These are phyloP conservation scores for Tolypocladium ovalisporum DNA, from an alignment of 2,329 filamentous ascomycete species.

Conservation along the genomic window DNA sequence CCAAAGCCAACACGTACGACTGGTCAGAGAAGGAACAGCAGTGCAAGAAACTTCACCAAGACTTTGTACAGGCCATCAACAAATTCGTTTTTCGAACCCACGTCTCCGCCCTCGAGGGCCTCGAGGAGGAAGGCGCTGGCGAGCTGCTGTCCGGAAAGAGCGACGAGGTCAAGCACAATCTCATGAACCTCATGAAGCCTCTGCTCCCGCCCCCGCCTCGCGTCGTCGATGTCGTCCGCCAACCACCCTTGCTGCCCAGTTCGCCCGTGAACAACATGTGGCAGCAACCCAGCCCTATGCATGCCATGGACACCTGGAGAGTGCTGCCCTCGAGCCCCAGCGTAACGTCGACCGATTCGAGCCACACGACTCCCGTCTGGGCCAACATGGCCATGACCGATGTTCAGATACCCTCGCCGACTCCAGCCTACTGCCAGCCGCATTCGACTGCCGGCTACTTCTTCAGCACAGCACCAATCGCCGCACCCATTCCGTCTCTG, in stretches of 20 bases:
- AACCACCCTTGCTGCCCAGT: conserved; percentile 75
- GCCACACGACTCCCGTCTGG: conserved; percentile 60
- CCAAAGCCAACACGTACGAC: conserved; percentile 78
- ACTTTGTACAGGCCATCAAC: conserved; percentile 94
- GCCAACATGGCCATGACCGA: conserved; percentile 66
- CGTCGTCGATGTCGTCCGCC: conserved; percentile 80
- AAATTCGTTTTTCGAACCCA: conserved; percentile 90
- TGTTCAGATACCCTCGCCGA: conserved; percentile 65
- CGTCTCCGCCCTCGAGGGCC: conserved; percentile 79
- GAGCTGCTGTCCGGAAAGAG: conserved; percentile 86
- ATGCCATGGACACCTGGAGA: conserved; percentile 78
- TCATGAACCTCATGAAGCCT: conserved; percentile 78
- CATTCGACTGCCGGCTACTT: conserved; percentile 63
- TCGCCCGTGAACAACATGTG: conserved; percentile 71
- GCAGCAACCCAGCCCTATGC: conserved; percentile 59
- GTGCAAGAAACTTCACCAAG: conserved; percentile 93
- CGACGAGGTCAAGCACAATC: conserved; percentile 82
- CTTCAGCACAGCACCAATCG: conserved; percentile 69
- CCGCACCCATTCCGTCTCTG: conserved; percentile 63
- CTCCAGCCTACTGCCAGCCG: conserved; percentile 64
- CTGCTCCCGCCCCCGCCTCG: conserved; percentile 78
- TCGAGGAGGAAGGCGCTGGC: conserved; percentile 92
- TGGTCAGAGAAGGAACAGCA: conserved; percentile 97
- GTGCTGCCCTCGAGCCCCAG: conserved; percentile 82
- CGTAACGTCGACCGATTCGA: conserved; percentile 59